These are phyloP conservation scores for Rhizopogon rudus DNA, from an alignment of 768 basidiomycete species.

Conservation along the genomic window DNA sequence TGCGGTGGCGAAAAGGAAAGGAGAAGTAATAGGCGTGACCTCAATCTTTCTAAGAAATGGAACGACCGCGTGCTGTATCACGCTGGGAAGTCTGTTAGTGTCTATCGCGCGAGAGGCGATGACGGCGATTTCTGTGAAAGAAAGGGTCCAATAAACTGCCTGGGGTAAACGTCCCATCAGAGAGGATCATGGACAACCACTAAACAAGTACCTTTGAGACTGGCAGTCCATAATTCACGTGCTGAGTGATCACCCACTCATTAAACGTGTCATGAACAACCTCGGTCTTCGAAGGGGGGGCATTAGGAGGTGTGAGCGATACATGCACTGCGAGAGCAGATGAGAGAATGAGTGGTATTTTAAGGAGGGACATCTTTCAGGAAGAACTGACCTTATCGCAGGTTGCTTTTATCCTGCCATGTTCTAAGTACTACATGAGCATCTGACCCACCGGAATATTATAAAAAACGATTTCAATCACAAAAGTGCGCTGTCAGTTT, in stretches of 20 bases:
- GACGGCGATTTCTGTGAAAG: not conserved
- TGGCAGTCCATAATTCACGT: not conserved
- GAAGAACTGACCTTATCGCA: not conserved
- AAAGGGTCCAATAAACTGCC: conserved; percentile 1
- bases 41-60: not conserved
- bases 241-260: not conserved
- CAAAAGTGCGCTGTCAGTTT: not conserved
- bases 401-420: not conserved
- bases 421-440: not conserved
- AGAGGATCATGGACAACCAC: not conserved
- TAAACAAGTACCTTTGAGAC: not conserved
- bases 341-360: conserved; percentile 37
- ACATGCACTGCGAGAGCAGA: conserved; percentile 37
- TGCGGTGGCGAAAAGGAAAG: conserved; percentile 13
- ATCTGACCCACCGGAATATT: not conserved
- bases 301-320: conserved; percentile 41
- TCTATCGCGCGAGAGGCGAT: not conserved
- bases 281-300: conserved; percentile 28
- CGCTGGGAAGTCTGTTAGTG: not conserved
- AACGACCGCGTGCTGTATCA: not conserved
- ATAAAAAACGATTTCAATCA: not conserved
- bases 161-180: not conserved
- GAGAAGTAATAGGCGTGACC: conserved; percentile 4
- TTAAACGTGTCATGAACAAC: conserved; percentile 15
- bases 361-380: conserved; percentile 27